Evolutionary conservation across 805 yeast genomes (phyloP).

Genomic region (Candida corydali): DNA sequence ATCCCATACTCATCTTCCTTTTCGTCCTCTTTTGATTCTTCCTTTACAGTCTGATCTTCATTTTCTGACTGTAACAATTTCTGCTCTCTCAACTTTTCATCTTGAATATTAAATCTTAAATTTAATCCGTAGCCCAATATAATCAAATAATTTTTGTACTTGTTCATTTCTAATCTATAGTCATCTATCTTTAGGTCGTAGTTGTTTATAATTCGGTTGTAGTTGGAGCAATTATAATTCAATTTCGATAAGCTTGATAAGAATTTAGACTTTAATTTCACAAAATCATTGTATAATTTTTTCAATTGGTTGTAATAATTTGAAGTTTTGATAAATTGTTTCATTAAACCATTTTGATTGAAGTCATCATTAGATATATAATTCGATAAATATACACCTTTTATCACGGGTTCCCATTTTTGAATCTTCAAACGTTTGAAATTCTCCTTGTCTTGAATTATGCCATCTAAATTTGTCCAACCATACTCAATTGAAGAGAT

Average conservation of each 20-base stretch:
- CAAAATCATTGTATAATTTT: slow-evolving; percentile 29
- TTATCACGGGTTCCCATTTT: slow-evolving; percentile 41
- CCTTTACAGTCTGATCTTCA: neutral
- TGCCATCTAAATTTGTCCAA: slow-evolving; percentile 50
- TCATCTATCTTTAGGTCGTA: slow-evolving; percentile 39
- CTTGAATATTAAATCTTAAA: slow-evolving; percentile 40
- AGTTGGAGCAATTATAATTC: slow-evolving; percentile 27
- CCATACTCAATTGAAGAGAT: slow-evolving; percentile 80
- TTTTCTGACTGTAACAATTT: neutral
- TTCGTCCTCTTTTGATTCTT: neutral
- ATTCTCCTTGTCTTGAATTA: slow-evolving; percentile 21
- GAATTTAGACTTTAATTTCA: slow-evolving; percentile 25
- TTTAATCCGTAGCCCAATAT: slow-evolving; percentile 44
- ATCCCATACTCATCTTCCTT: neutral
- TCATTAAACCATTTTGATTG: slow-evolving; percentile 38
- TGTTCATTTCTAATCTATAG: slow-evolving; percentile 40
- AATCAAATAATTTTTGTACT: slow-evolving; percentile 43
- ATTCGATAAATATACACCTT: slow-evolving; percentile 38
- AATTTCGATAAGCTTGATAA: slow-evolving; percentile 23
- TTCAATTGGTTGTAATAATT: slow-evolving; percentile 39
- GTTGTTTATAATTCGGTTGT: slow-evolving; percentile 32
- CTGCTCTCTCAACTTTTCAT: slow-evolving; percentile 15
- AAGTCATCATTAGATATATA: slow-evolving; percentile 19
- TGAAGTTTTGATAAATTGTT: slow-evolving; percentile 38
- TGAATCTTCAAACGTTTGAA: slow-evolving; percentile 34